phyloP scores from a whole-genome alignment of 2,329 filamentous ascomycete species.

The Claviceps cyperi region DNA sequence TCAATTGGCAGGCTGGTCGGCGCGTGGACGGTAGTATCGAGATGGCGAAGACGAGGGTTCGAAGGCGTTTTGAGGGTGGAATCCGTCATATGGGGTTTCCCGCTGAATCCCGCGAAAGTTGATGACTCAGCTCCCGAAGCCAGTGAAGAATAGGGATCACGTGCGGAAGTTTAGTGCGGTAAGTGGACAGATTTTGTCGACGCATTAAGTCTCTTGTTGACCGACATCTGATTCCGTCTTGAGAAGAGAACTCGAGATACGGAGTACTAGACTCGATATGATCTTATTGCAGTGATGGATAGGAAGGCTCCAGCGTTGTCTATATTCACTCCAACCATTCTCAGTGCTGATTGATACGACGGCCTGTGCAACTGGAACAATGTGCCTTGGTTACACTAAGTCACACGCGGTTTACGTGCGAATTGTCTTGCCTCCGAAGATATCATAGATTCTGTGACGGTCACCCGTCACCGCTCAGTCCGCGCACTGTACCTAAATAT shows the following conservation, averaged over 20 bases:
- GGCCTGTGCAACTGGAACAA: background rate
- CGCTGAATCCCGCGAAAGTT: slow-evolving; percentile 3
- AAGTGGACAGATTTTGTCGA: too few species aligned
- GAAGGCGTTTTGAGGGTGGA: slow-evolving; percentile 11
- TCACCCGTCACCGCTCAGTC: too few species aligned
- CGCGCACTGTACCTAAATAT: too few species aligned
- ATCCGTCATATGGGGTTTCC: slow-evolving; percentile 16
- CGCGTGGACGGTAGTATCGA: slow-evolving; percentile 7
- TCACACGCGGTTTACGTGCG: background rate
- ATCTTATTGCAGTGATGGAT: background rate
- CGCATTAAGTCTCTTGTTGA: too few species aligned
- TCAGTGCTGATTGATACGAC: background rate
- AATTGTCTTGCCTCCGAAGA: background rate
- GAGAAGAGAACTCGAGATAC: too few species aligned
- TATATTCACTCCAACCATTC: background rate
- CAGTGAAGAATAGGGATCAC: background rate
- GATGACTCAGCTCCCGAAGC: slow-evolving; percentile 8
- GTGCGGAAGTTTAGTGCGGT: background rate
- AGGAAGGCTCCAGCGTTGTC: background rate
- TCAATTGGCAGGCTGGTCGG: slow-evolving; percentile 20
- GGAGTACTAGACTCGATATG: background rate
- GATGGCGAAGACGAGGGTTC: slow-evolving; percentile 11
- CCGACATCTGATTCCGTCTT: too few species aligned
- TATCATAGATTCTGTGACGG: too few species aligned
- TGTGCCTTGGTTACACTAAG: background rate